Evolutionary conservation across 2,329 filamentous ascomycete genomes (phyloP).

Genomic region (Ciborinia camelliae): DNA sequence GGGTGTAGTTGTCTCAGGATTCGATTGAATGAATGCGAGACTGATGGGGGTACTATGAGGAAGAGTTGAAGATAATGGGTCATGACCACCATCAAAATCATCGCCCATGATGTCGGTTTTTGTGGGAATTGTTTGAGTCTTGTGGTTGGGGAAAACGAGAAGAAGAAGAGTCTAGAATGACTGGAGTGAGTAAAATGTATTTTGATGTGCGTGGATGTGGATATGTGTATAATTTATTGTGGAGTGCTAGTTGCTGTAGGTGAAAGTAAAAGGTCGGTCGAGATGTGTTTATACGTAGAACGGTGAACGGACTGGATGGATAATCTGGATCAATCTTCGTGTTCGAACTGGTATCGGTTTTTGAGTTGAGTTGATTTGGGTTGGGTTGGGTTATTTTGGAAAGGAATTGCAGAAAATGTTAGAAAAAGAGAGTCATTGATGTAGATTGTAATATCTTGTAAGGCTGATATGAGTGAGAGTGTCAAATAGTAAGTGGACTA

Average conservation of each 20-base stretch:
- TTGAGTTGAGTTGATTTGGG: no score
- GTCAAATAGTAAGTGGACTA: not conserved
- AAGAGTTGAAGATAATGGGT: slow-evolving; percentile 8
- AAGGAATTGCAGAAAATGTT: not conserved
- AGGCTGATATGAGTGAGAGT: not conserved
- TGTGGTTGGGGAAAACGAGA: no score
- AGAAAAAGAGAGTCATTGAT: slow-evolving; percentile 1
- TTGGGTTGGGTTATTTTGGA: no score
- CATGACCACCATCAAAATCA: slow-evolving; percentile 6
- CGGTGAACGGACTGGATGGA: not conserved
- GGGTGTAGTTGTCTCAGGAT: not conserved
- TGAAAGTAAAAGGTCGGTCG: not conserved
- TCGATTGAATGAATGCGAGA: not conserved
- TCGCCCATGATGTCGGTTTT: slow-evolving; percentile 15
- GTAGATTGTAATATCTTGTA: no score
- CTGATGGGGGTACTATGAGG: not conserved
- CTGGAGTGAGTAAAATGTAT: not conserved
- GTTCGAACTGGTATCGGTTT: not conserved
- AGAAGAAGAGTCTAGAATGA: not conserved
- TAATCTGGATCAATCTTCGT: slow-evolving; percentile 1
- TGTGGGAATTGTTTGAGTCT: not conserved
- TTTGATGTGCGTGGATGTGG: not conserved
- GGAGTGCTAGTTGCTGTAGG: not conserved
- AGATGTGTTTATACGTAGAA: not conserved
- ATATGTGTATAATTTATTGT: not conserved